phyloP scores from a whole-genome alignment of 2,329 filamentous ascomycete genomes.

The Aaosphaeria arxii region DNA sequence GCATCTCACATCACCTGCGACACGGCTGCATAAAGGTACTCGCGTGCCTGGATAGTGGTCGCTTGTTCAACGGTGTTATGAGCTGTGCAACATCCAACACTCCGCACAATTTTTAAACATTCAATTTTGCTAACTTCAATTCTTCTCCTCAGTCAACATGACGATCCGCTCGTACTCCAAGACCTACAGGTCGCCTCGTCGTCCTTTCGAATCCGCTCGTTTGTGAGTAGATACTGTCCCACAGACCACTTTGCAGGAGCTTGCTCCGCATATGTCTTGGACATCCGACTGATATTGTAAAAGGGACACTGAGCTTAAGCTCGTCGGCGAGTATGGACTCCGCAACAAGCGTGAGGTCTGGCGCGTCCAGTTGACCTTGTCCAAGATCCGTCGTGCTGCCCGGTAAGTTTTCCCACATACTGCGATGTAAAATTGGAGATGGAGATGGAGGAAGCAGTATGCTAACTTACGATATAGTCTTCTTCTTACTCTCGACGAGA shows the following conservation, averaged over 20 bases:
- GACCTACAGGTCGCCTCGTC: constrained; percentile 98
- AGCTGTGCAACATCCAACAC: not conserved
- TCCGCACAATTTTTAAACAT: not conserved
- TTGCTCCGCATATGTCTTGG: constrained; percentile 97
- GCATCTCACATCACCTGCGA: too few species aligned
- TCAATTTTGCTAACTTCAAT: constrained; percentile 9
- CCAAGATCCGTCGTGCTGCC: constrained; percentile 99
- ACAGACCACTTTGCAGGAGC: constrained; percentile 97
- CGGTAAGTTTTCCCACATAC: constrained; percentile 62
- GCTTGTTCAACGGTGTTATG: not conserved
- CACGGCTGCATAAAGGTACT: too few species aligned
- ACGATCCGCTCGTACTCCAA: constrained; percentile 79
- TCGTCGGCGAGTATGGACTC: constrained; percentile 99
- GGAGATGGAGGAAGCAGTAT: constrained; percentile 9
- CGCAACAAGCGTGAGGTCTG: constrained; percentile 99
- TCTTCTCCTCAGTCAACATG: constrained; percentile 39
- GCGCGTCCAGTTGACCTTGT: constrained; percentile 98
- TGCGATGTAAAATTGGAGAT: not conserved
- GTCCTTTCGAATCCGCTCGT: constrained; percentile 99
- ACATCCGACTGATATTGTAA: constrained; percentile 63
- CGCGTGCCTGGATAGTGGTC: not conserved
- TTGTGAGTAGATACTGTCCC: constrained; percentile 72
- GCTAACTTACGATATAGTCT: constrained; percentile 61
- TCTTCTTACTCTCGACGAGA: constrained; percentile 99
- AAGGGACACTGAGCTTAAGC: constrained; percentile 99